These are phyloP conservation scores for Psophocarpus tetragonolobus DNA, from an alignment of 306 rosid genomes.

Conservation along the genomic window DNA sequence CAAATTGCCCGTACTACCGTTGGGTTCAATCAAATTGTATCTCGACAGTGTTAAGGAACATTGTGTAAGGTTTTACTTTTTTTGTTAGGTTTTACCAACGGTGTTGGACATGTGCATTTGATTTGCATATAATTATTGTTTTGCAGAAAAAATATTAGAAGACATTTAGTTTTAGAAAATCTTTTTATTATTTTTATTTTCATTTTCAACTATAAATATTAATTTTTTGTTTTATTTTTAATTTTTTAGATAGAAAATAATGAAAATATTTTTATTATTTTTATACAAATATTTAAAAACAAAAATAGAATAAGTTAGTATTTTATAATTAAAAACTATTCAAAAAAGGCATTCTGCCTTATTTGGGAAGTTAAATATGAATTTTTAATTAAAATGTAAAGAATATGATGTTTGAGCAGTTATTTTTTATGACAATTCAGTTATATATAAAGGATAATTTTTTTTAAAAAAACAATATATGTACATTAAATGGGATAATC, in stretches of 20 bases:
- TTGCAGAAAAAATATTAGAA: background rate
- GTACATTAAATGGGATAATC: no score
- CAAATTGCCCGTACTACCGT: slow-evolving; percentile 1
- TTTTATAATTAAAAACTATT: no score
- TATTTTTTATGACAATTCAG: no score
- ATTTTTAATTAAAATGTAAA: no score
- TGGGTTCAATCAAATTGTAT: slow-evolving; percentile 6
- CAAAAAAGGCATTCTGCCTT: no score
- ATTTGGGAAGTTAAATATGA: no score
- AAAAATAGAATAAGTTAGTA: background rate
- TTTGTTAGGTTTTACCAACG: background rate
- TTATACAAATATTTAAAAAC: background rate
- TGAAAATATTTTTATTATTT: background rate
- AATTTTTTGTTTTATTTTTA: background rate
- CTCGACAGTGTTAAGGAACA: background rate
- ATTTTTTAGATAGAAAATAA: background rate
- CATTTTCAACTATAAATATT: background rate
- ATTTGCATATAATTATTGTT: background rate
- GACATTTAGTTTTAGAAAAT: background rate
- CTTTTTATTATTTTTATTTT: background rate
- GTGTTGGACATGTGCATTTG: background rate
- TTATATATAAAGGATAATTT: no score
- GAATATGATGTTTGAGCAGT: no score
- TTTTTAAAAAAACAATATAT: no score
- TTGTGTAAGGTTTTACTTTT: background rate